Evolutionary conservation across 306 rosid species (phyloP), one percentile per base, ranked within the genome.

Genomic region (Carpinus viminea): DNA sequence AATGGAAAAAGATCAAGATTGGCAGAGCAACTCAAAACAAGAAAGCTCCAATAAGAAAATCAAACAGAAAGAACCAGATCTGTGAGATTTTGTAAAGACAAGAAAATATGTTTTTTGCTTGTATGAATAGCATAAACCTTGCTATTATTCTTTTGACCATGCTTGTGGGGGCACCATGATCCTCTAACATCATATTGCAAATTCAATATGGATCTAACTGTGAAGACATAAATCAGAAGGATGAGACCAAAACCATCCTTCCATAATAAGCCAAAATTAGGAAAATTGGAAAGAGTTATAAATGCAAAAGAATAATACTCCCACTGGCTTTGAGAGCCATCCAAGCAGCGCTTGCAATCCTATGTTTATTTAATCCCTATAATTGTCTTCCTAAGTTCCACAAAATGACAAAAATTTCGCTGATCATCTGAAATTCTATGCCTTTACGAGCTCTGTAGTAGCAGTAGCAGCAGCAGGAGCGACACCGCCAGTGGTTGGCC

Each of bases 401-500:
- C 52, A 79, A 88, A 85, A 74, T 52, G 50, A 81, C 28, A 60
- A 79, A 71, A 81, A 74, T 54, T 41, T 28, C 11, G 76, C 21
- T 45, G 51, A 28, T 61, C 75, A 12, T 53, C 56, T 48, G 53
- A 66, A 45, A 57, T 53, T 75, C 79, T 85, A 81, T 20, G 46
- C 85, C 76, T 76, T 85, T 50, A 76, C 82, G 31, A 72, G 74
- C 72, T 74, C 87, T 2, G 76, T 28, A 59, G 74, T 72, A 13
- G 86, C 78, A 51, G 91, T 66, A 20, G 88, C 34, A 1, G 89
- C 71, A 17, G 90, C 70, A 34, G 95, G 91, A n/a, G 90, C 83
- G 48, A 86, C 90, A 62, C 97, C 97, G 28, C 99, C 99, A 10
- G 99, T 95, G 34, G 99, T 95, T 76, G 99, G 98, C 90, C 99